Evolutionary conservation across 2,329 filamentous ascomycete species (phyloP), one percentile per base, ranked within the genome.

Genomic region (Sporothrix sp.): DNA sequence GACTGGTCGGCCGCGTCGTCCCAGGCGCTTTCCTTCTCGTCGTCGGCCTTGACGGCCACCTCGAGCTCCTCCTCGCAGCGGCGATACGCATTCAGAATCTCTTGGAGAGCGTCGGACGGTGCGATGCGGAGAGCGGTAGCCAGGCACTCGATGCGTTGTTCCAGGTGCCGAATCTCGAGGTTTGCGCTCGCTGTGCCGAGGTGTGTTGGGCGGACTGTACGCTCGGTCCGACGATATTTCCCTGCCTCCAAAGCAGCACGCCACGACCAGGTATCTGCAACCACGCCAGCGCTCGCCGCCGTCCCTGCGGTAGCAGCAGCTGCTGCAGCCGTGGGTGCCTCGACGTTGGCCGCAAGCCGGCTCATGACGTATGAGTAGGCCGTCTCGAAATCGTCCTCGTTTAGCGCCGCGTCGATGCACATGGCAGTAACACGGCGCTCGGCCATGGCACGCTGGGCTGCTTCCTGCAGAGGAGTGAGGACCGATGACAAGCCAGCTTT

Each of bases 351-450:
- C 7, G 73, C 71, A 0, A 93, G 71, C 20, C 84, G 78, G 60
- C 81, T 88, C 42, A 87, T 77, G 2, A 90, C 82, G 61, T 87
- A 91, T 0, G 85, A 90, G 63, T 91, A 93, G 10, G 87, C 87
- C 0, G 87, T 93, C 62, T 94, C 87, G 54, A 93, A 93, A 62
- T 81, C 87, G 56, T 89, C 82, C 61, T 90, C 85, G 9, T 74
- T 72, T 1, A 93, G 72, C 11, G 87, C 85, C 13, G 84, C 81
- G 61, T 88, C 82, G 36, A 91, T 81, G 56, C 86, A 88, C 84
- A 91, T 87, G 52, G 84, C 83, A 6, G 81, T 82, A 46, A 93
- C 80, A 27, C 86, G 78, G 43, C 76, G 79, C 60, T 84, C 79
- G 4, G 79, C 75, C 33, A 62, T 53, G 3, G 63, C 57, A 8